A percentile compares a stretch with the other conserved stretches of the same genome.
phyloP scores from a whole-genome alignment of 495 filamentous ascomycete genomes.

The Aspergillus egyptiacus region DNA sequence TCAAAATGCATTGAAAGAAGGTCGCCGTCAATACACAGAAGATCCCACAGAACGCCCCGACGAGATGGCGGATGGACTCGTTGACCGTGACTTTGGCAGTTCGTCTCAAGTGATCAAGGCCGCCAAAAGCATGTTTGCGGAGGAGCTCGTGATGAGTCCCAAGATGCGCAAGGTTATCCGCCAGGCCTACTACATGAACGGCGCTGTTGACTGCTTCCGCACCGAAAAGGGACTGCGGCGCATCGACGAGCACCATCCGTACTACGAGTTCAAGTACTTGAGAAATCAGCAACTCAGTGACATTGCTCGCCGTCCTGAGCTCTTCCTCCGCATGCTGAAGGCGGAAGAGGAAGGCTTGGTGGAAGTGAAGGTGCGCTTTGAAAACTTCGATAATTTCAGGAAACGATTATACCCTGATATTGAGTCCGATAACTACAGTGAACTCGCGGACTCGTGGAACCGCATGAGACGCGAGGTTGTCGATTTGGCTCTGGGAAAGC shows the following conservation, averaged over 20 bases:
- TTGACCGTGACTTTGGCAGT: constrained; percentile 70
- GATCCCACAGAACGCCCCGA: constrained; percentile 71
- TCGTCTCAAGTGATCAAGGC: constrained; percentile 68
- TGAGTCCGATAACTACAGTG: constrained; percentile 88
- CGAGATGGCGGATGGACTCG: constrained; percentile 73
- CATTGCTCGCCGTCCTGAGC: constrained; percentile 74
- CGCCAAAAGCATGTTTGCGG: constrained; percentile 80
- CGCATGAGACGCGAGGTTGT: constrained; percentile 74
- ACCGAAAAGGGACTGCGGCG: constrained; percentile 92
- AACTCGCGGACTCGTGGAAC: constrained; percentile 94
- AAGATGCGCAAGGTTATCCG: constrained; percentile 86
- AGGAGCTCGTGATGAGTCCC: constrained; percentile 83
- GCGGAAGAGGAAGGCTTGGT: constrained; percentile 90
- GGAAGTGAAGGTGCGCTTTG: constrained; percentile 71
- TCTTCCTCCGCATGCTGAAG: constrained; percentile 92
- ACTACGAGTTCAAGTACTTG: constrained; percentile 97
- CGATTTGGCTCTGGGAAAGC: constrained; percentile 70
- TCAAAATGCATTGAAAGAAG: constrained; percentile 71
- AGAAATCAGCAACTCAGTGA: constrained; percentile 76
- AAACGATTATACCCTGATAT: constrained; percentile 72
- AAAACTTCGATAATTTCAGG: constrained; percentile 67
- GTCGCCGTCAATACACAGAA: constrained; percentile 72
- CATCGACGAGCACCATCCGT: constrained; percentile 92
- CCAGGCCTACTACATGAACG: constrained; percentile 71
- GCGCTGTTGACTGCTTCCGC: constrained; percentile 74